Evolutionary conservation across 805 yeast species (phyloP), one percentile per base, ranked within the genome.

Genomic region (Debaryomyces castellii): DNA sequence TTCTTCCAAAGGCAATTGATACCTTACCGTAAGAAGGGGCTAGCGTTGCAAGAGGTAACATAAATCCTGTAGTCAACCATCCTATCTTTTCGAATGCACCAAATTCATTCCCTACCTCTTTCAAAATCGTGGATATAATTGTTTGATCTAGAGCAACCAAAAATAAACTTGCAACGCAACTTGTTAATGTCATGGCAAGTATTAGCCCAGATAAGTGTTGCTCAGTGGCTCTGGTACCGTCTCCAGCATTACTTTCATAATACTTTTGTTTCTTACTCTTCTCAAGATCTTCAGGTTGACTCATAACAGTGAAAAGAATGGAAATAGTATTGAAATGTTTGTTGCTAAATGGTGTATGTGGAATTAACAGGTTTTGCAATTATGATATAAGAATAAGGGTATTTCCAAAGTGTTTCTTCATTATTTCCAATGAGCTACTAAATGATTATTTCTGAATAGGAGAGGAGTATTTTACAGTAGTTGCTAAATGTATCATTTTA

Each of bases 1-100:
- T 80, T 40, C 87, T 69, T 7, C 87, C 89, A 56, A 78, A 72
- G 0, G 80, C 74, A 30, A 81, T 75, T 9, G 84, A 72, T 1
- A 81, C 42, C 35, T 76, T 73, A 12, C 87, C 87, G 74, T 83
- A 82, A n/a, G 78, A 58, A 12, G 82, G 77, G 1, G 80, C 69
- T 23, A 80, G 62, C 22, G 76, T 67, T 1, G 83, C 80, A 67
- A 76, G 70, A 1, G 85, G 77, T 39, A 82, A 60, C 55, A 78
- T 55, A 57, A 73, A 83, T 1, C 81, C 85, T 0, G 83, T 63
- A 6, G 81, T 62, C 22, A 82, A 57, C 87, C 89, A 82, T 3
- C 83, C 82, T 6, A 81, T 67, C 45, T 78, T 71, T 5, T 75
- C 70, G 51, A 78, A 81, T 3, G 70, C 67, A 18, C 71, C 51